Evolutionary conservation across 768 basidiomycete genomes (phyloP).

Genomic region (Tylopilus intermedius): DNA sequence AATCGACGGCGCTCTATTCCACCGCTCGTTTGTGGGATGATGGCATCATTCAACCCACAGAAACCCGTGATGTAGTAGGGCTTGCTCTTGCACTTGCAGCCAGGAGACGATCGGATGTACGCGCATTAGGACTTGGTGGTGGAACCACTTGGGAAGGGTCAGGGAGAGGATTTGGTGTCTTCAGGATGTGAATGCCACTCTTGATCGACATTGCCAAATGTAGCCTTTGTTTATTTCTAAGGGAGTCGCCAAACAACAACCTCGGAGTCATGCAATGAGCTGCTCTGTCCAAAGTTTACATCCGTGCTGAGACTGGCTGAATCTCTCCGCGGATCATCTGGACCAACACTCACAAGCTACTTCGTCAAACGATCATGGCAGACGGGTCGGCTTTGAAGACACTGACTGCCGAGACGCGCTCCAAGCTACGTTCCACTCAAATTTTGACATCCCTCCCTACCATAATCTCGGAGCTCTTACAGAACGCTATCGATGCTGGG

Average conservation of each 20-base stretch:
- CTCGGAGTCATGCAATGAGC: neutral
- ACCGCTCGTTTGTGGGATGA: slow-evolving; percentile 94
- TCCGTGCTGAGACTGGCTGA: neutral
- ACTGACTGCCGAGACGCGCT: slow-evolving; percentile 59
- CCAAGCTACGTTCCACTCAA: slow-evolving; percentile 74
- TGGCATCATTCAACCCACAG: slow-evolving; percentile 82
- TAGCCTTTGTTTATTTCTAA: slow-evolving; percentile 23
- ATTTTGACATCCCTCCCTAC: slow-evolving; percentile 79
- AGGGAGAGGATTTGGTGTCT: slow-evolving; percentile 77
- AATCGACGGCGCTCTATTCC: slow-evolving; percentile 84
- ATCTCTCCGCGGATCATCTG: neutral
- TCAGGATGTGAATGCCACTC: slow-evolving; percentile 64
- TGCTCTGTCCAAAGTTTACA: neutral
- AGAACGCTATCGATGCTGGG: slow-evolving; percentile 84
- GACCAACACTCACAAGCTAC: neutral
- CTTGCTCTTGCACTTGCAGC: slow-evolving; percentile 80
- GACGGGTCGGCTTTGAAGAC: slow-evolving; percentile 24
- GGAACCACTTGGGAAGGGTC: slow-evolving; percentile 62
- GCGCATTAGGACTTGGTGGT: neutral
- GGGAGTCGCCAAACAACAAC: slow-evolving; percentile 21
- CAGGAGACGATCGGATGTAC: slow-evolving; percentile 32
- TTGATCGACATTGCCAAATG: slow-evolving; percentile 24
- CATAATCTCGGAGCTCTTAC: slow-evolving; percentile 79
- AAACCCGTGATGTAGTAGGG: slow-evolving; percentile 85
- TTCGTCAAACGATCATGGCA: slow-evolving; percentile 12